Base-by-base conservation (phyloP, 352 stramenopile genomes). In the Pythium aquatile region DNA sequence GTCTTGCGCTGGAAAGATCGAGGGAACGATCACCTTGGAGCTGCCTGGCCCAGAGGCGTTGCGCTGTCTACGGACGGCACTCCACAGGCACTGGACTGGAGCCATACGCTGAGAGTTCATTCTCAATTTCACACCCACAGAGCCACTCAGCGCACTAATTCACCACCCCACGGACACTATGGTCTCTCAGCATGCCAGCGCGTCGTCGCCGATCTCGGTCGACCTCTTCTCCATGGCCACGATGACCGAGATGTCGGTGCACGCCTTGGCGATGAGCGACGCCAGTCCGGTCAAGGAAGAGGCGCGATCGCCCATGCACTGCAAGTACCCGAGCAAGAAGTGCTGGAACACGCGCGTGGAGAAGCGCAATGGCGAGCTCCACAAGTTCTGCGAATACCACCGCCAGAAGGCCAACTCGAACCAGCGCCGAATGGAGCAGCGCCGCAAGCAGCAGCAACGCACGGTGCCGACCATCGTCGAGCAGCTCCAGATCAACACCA, bases 331-430 rank as follows among this genome's bases (percentile, higher is more conserved):
- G 58, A 91, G 82, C 80, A 92, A 92, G 66, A 91, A 91, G 74
- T 93, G 85, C 78, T 90, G 76, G 74, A 91, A 84, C 65, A 76
- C 73, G 70, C 85, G 83, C 58, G 83, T 90, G 2, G 77, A 88
- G 65, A 93, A 93, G 70, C 79, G 83, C 70, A 93, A 92, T 51
- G 85, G 85, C 48, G 81, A 91, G 72, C 72, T 92, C 61, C 85
- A 93, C 77, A 91, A 91, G 71, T 90, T 93, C 54, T 93, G 85
- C 69, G 83, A 93, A 66, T 93, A 90, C 69, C 85, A 93, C 66
- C 85, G 85, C 33, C 79, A 91, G 60, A 91, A 92, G 66, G 83
- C 82, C 66, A 93, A 91, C 73, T 89, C 81, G 39, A 91, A 91
- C 74, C 85, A 93, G 73, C 85, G 83, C 33, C 81, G 80, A 60